These are phyloP conservation scores for Xylaria palmicola DNA, from an alignment of 495 filamentous ascomycete genomes.

Conservation along the genomic window DNA sequence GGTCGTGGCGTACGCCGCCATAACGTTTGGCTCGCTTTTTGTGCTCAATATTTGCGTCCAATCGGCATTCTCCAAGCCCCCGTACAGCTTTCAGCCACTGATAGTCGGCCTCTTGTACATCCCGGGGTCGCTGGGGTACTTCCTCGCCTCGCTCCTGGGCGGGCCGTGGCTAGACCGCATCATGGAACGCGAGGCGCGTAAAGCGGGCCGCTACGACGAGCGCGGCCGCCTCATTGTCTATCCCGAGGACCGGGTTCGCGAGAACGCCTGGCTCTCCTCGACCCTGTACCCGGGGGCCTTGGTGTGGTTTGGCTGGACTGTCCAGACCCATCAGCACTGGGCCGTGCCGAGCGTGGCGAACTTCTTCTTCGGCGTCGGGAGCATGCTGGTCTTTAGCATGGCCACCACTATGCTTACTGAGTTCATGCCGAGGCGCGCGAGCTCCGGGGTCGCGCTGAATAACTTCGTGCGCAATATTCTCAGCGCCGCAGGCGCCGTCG, in stretches of 20 bases:
- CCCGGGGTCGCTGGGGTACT: slow-evolving; percentile 75
- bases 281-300: slow-evolving; percentile 70
- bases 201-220: slow-evolving; percentile 68
- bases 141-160: slow-evolving; percentile 69
- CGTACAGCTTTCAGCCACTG: slow-evolving; percentile 73
- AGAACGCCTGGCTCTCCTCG: slow-evolving; percentile 84
- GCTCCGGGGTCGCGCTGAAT: slow-evolving; percentile 78
- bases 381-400: slow-evolving; percentile 83
- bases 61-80: slow-evolving; percentile 65
- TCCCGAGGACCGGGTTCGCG: slow-evolving; percentile 86
- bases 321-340: slow-evolving; percentile 43
- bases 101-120: slow-evolving; percentile 83
- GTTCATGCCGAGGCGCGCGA: slow-evolving; percentile 78
- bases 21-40: slow-evolving; percentile 81
- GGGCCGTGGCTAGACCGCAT: slow-evolving; percentile 87
- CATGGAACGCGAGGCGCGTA: slow-evolving; percentile 78
- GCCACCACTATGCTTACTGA: slow-evolving; percentile 84
- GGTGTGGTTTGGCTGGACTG: slow-evolving; percentile 60
- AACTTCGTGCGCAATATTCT: slow-evolving; percentile 89
- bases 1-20: slow-evolving; percentile 77
- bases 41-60: slow-evolving; percentile 85
- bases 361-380: slow-evolving; percentile 84
- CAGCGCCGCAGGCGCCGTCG: slow-evolving; percentile 69
- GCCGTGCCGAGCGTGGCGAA: slow-evolving; percentile 64
- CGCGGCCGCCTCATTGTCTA: slow-evolving; percentile 66